These are phyloP conservation scores for Lachancea kluyveri DNA, from an alignment of 805 yeast genomes.

Conservation along the genomic window DNA sequence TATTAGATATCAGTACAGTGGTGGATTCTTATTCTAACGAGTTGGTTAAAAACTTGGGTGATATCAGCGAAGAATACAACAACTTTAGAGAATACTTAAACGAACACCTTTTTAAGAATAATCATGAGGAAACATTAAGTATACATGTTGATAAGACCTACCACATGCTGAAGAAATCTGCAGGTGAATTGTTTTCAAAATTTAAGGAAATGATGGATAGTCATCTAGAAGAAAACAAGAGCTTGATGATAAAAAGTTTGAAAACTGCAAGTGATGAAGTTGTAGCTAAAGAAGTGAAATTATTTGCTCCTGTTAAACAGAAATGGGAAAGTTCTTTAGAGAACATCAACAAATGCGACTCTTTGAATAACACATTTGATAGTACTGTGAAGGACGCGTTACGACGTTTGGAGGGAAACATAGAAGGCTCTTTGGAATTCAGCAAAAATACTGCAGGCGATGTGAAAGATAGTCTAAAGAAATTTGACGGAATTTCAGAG, in stretches of 20 bases:
- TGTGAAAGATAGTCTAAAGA: conserved; percentile 15
- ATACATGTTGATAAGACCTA: conserved; percentile 22
- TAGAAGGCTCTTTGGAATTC: conserved; percentile 13
- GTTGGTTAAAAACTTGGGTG: conserved; percentile 24
- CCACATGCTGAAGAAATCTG: conserved; percentile 18
- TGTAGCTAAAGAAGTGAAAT: conserved; percentile 24
- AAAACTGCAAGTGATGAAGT: conserved; percentile 24
- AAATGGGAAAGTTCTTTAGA: conserved; percentile 29
- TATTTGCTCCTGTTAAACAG: conserved; percentile 24
- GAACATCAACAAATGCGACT: conserved; percentile 29
- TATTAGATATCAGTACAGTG: conserved; percentile 14
- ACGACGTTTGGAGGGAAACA: conserved; percentile 13
- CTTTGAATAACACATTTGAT: conserved; percentile 21
- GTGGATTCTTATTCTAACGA: conserved; percentile 16
- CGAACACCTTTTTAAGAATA: conserved; percentile 26
- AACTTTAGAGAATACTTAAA: conserved; percentile 26
- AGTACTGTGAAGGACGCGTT: conserved; percentile 16
- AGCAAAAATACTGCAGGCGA: conserved; percentile 14
- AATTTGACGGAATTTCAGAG: conserved; percentile 11
- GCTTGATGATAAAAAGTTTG: conserved; percentile 21
- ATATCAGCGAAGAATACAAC: conserved; percentile 28
- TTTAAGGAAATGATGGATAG: conserved; percentile 19
- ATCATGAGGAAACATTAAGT: conserved; percentile 21
- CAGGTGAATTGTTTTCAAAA: conserved; percentile 16
- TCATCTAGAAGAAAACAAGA: conserved; percentile 21